A percentile compares a stretch with the other conserved stretches of the same genome.
These are phyloP conservation scores for Acanthamoeba healyi DNA, from an alignment of 208 protist genomes.

Conservation along the genomic window DNA sequence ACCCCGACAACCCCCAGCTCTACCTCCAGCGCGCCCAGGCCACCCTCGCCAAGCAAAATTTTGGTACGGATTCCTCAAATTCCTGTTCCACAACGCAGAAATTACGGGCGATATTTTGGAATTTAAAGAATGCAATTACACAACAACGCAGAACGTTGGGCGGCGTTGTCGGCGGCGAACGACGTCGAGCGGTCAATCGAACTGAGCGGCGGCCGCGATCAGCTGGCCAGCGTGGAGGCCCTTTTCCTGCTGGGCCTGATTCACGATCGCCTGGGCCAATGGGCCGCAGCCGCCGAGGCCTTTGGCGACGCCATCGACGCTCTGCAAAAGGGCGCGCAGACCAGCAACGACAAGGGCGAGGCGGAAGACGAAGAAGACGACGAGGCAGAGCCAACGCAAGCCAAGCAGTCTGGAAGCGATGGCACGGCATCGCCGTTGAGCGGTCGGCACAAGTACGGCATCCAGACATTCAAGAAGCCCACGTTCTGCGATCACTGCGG, in stretches of 20 bases:
- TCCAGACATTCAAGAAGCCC: constrained; percentile 1
- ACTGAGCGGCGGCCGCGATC: not conserved
- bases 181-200: not conserved
- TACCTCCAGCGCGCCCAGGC: constrained; percentile 1
- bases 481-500: constrained; percentile 35
- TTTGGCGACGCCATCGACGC: not conserved
- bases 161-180: not conserved
- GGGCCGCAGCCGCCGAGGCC: not conserved
- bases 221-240: not conserved
- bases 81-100: not conserved
- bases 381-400: not conserved
- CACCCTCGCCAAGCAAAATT: not conserved
- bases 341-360: no score
- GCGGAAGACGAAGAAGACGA: not conserved
- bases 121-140: not conserved
- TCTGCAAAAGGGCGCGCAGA: no score
- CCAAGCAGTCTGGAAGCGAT: not conserved
- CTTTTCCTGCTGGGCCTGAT: not conserved
- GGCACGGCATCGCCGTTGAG: not conserved
- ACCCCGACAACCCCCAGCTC: not conserved
- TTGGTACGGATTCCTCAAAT: no score
- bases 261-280: not conserved
- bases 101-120: no score
- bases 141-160: no score
- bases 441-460: not conserved